A percentile compares a stretch with the other conserved stretches of the same genome.
Evolutionary conservation across 208 protist genomes (phyloP).

Genomic region (Acanthamoeba sp.): DNA sequence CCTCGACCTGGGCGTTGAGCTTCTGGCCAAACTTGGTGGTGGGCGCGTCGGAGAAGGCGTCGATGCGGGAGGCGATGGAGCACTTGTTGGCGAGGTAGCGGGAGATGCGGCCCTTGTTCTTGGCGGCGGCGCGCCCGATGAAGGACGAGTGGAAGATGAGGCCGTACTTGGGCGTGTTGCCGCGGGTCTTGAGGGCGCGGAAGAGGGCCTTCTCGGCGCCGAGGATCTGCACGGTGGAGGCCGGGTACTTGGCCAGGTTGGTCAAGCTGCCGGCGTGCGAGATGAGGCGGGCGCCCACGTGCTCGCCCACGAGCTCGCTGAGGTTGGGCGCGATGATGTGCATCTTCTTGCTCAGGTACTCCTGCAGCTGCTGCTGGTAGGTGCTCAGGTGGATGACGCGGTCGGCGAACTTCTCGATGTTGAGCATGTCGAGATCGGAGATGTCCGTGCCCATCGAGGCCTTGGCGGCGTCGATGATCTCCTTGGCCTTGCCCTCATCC

Average conservation of each 20-base stretch:
- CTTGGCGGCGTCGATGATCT: conserved; percentile 94
- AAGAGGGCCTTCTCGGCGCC: conserved; percentile 99
- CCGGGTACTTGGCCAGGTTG: conserved; percentile 99
- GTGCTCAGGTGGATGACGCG: conserved; percentile 95
- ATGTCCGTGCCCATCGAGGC: conserved; percentile 98
- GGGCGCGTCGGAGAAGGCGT: conserved; percentile 92
- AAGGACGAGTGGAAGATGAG: conserved; percentile 99
- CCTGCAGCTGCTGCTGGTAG: conserved; percentile 94
- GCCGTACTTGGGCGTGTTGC: conserved; percentile 99
- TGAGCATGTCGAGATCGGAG: conserved; percentile 97
- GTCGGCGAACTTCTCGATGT: conserved; percentile 96
- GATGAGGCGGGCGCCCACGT: conserved; percentile 98
- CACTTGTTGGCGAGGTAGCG: conserved; percentile 99
- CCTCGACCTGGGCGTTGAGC: conserved; percentile 96
- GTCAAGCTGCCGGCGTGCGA: conserved; percentile 98
- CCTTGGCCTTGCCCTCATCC: conserved; percentile 88
- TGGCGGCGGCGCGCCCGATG: conserved; percentile 96
- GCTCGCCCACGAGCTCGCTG: conserved; percentile 97
- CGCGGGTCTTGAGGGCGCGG: conserved; percentile 97
- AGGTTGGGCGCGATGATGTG: conserved; percentile 96
- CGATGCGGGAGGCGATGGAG: conserved; percentile 97
- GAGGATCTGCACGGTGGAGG: conserved; percentile 99
- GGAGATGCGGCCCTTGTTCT: conserved; percentile 99
- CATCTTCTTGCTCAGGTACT: conserved; percentile 97
- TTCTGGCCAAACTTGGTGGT: conserved; percentile 85